A percentile compares a stretch with the other conserved stretches of the same genome.
Conservation (phyloP, 2,329 filamentous ascomycete genomes). For the Paecilomyces fulvus region DNA sequence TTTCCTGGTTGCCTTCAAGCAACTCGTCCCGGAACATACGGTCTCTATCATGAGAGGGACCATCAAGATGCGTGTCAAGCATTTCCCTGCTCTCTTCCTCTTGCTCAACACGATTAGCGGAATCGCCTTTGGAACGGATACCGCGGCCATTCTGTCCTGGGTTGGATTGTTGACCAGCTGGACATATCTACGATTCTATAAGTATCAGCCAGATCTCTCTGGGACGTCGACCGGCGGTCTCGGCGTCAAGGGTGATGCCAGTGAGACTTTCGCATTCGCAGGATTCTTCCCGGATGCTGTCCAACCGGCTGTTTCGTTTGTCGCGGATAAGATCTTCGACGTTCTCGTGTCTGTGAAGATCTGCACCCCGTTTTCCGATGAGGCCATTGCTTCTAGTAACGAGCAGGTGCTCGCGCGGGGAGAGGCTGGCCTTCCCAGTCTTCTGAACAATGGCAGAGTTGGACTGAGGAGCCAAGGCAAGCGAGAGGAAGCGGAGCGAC, state of each 20-base stretch:
- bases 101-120: conserved; percentile 62
- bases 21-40: conserved; percentile 93
- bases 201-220: conserved; percentile 50
- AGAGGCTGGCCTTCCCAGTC: conserved; percentile 52
- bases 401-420: conserved; percentile 60
- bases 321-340: conserved; percentile 68
- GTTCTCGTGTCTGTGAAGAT: conserved; percentile 66
- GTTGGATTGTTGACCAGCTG: conserved; percentile 81
- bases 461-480: conserved; percentile 50
- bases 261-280: conserved; percentile 91
- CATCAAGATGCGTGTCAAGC: conserved; percentile 78
- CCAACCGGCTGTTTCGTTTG: conserved; percentile 65
- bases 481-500: conserved; percentile 82
- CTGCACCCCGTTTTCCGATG: conserved; percentile 76
- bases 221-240: conserved; percentile 45
- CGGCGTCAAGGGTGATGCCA: conserved; percentile 75
- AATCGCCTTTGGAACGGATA: conserved; percentile 58
- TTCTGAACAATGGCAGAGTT: conserved; percentile 44
- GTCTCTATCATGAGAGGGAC: conserved; percentile 86
- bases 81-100: conserved; percentile 68
- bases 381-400: conserved; percentile 66
- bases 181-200: conserved; percentile 96
- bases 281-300: conserved; percentile 86
- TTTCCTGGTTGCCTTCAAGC: conserved; percentile 95
- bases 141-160: conserved; percentile 69